Evolutionary conservation across 2,329 filamentous ascomycete species (phyloP).

Genomic region (Truncatella angustata): DNA sequence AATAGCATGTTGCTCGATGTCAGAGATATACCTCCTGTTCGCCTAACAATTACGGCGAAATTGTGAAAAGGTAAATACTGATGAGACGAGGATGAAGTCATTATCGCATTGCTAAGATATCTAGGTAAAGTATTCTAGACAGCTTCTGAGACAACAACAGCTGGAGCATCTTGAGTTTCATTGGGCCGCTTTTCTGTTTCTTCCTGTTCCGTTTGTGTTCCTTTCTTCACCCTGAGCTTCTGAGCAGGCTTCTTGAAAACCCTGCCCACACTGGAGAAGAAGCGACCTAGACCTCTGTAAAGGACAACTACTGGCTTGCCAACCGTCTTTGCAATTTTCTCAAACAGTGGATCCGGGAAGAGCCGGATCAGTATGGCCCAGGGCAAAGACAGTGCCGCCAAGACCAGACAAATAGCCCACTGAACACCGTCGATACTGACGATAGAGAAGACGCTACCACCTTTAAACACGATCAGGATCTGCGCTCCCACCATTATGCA

Average conservation of each 20-base stretch:
- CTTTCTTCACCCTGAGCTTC: constrained; percentile 7
- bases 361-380: constrained; percentile 47
- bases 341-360: constrained; percentile 46
- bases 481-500: constrained; percentile 57
- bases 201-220: not conserved
- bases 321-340: constrained; percentile 25
- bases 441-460: constrained; percentile 53
- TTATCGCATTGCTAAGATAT: too few relatives aligned
- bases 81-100: too few relatives aligned
- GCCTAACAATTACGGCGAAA: too few relatives aligned
- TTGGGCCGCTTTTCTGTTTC: constrained; percentile 3
- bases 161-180: constrained; percentile 21
- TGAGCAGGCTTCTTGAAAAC: constrained; percentile 15
- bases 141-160: constrained; percentile 22
- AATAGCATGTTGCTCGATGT: too few relatives aligned
- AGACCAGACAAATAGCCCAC: constrained; percentile 53
- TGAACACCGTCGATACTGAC: constrained; percentile 46
- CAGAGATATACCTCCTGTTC: too few relatives aligned
- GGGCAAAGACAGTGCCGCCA: constrained; percentile 47
- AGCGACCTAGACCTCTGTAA: constrained; percentile 20
- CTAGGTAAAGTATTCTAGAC: not conserved
- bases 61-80: too few relatives aligned
- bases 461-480: constrained; percentile 56
- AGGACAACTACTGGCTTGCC: constrained; percentile 27
- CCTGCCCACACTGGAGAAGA: constrained; percentile 17